Percentiles rank a stretch among this genome's conserved stretches.
Evolutionary conservation across 2,329 filamentous ascomycete species (phyloP).

Genomic region (Cladophialophora chaetospira): DNA sequence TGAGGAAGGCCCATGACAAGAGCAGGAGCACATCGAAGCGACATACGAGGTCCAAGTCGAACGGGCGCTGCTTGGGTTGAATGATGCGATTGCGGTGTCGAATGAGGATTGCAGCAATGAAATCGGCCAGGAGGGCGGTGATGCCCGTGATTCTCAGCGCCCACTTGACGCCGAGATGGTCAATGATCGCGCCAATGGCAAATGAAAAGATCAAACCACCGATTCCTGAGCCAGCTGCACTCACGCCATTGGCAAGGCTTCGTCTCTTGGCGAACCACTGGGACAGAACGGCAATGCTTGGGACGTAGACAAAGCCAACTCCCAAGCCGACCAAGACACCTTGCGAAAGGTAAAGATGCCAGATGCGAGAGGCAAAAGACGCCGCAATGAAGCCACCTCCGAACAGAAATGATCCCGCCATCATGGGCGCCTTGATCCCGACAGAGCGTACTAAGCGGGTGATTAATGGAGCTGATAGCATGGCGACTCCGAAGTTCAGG

Average conservation of each 20-base stretch:
- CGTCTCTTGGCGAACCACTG: conserved; percentile 37
- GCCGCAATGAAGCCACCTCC: conserved; percentile 32
- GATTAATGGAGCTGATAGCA: conserved; percentile 34
- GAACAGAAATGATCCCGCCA: conserved; percentile 24
- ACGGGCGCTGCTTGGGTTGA: conserved; percentile 27
- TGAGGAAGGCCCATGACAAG: conserved; percentile 46
- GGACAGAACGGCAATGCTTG: conserved; percentile 29
- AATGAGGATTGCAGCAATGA: conserved; percentile 32
- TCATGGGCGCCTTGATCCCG: conserved; percentile 27
- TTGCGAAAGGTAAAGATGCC: conserved; percentile 34
- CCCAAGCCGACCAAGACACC: conserved; percentile 33
- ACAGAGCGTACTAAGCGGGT: conserved; percentile 30
- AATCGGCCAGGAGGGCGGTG: conserved; percentile 28
- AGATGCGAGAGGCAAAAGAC: conserved; percentile 30
- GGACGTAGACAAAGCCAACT: conserved; percentile 33
- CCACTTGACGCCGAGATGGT: conserved; percentile 32
- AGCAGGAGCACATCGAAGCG: conserved; percentile 29
- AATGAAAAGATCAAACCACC: conserved; percentile 35
- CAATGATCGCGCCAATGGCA: conserved; percentile 32
- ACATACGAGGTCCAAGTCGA: conserved; percentile 29
- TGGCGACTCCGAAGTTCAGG: conserved; percentile 31
- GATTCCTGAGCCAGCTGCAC: conserved; percentile 35
- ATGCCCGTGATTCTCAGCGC: conserved; percentile 36
- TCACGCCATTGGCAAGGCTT: conserved; percentile 36
- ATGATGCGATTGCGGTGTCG: conserved; percentile 33